Evolutionary conservation across 2,329 filamentous ascomycete genomes (phyloP).

Genomic region (Pochonia chlamydosporia): DNA sequence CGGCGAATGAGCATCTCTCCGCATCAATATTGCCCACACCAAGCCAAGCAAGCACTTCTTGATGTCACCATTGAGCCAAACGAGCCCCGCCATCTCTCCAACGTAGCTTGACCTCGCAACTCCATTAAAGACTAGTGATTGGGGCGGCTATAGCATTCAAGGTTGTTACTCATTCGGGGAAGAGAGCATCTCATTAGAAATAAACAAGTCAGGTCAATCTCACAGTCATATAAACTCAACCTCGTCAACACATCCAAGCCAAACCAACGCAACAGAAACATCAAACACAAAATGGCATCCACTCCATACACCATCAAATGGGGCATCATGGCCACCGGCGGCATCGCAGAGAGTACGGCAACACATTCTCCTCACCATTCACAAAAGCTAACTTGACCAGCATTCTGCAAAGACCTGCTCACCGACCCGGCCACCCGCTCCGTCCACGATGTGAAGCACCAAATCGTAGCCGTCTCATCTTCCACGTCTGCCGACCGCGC

Average conservation of each 20-base stretch:
- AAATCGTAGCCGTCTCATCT: constrained; percentile 73
- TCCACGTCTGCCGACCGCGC: constrained; percentile 67
- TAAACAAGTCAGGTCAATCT: too few relatives aligned
- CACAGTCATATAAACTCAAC: too few relatives aligned
- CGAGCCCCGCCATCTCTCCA: neutral
- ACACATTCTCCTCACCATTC: neutral
- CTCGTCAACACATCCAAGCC: too few relatives aligned
- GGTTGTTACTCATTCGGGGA: neutral
- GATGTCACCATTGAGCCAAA: neutral
- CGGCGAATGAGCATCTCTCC: too few relatives aligned
- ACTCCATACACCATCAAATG: constrained; percentile 46
- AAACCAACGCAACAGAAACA: too few relatives aligned
- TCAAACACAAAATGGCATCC: constrained; percentile 27
- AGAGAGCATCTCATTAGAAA: too few relatives aligned
- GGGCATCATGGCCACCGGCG: constrained; percentile 57
- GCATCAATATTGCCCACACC: too few relatives aligned
- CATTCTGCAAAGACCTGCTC: constrained; percentile 73
- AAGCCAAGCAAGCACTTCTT: too few relatives aligned
- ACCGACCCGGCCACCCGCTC: constrained; percentile 64
- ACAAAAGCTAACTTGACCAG: constrained; percentile 23
- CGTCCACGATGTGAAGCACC: constrained; percentile 68
- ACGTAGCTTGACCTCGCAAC: neutral
- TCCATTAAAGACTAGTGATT: neutral
- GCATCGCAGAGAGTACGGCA: constrained; percentile 51
- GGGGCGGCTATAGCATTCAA: neutral